These are phyloP conservation scores for Arabidopsis hybrid DNA, from an alignment of 441 rosid species.

Conservation along the genomic window DNA sequence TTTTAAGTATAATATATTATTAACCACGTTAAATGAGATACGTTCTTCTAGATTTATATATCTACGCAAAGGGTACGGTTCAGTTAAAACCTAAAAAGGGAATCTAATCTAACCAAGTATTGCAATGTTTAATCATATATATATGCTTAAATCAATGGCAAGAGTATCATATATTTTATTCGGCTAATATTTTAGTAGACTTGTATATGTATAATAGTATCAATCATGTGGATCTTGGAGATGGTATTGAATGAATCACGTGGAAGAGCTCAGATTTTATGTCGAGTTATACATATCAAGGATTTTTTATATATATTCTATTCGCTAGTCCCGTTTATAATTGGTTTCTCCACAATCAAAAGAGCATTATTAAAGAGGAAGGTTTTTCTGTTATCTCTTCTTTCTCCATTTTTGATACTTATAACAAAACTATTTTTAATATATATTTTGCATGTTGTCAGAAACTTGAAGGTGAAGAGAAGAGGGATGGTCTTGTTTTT, in stretches of 20 bases:
- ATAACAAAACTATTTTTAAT: background rate
- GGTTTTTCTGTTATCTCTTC: conserved; percentile 31
- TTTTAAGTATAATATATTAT: conserved; percentile 14
- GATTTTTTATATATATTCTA: background rate
- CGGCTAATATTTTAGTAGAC: background rate
- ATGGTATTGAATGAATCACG: conserved; percentile 36
- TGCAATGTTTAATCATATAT: background rate
- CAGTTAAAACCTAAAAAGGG: conserved; percentile 5
- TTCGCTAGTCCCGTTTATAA: conserved; percentile 17
- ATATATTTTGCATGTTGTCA: conserved; percentile 36
- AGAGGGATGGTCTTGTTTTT: conserved; percentile 21
- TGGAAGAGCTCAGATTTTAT: background rate
- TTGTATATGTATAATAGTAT: background rate
- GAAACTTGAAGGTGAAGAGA: conserved; percentile 15
- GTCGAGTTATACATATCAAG: background rate
- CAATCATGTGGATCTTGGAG: conserved; percentile 23
- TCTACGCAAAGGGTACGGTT: background rate
- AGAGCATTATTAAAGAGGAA: conserved; percentile 12
- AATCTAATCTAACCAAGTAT: conserved; percentile 22
- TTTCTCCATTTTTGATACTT: background rate
- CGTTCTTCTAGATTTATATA: conserved; percentile 26
- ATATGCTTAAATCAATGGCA: conserved; percentile 3
- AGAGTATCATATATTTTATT: background rate
- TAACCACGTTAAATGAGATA: conserved; percentile 29
- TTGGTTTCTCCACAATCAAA: conserved; percentile 17